A percentile compares a stretch with the other conserved stretches of the same genome.
Conservation (phyloP, 345 rosid genomes). For the Moricandia arvensis region DNA sequence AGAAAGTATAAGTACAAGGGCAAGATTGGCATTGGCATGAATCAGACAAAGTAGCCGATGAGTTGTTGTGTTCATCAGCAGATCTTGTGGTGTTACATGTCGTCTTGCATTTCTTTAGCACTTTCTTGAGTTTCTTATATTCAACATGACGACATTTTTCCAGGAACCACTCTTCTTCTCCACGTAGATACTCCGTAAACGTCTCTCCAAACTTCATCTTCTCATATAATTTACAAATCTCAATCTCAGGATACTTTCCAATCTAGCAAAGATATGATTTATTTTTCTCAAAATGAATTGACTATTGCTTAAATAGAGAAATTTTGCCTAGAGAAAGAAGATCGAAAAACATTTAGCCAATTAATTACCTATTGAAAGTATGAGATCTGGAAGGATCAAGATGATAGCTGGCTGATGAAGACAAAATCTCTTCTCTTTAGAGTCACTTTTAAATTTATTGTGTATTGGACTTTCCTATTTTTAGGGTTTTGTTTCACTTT, state of each 20-base stretch:
- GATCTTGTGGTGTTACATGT: constrained; percentile 41
- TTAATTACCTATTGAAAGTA: constrained; percentile 17
- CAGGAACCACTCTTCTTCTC: constrained; percentile 60
- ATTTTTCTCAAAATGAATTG: background rate
- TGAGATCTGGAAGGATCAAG: background rate
- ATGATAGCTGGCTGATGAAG: constrained; percentile 12
- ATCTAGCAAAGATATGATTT: background rate
- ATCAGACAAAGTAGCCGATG: constrained; percentile 22
- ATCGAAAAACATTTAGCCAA: background rate
- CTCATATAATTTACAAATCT: constrained; percentile 8
- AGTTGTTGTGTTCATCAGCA: constrained; percentile 26
- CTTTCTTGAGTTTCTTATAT: constrained; percentile 83
- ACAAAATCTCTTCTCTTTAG: background rate
- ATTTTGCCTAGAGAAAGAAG: background rate
- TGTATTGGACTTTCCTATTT: constrained; percentile 6
- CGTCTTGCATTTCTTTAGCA: constrained; percentile 65
- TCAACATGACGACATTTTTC: constrained; percentile 73
- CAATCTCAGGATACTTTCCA: constrained; percentile 13
- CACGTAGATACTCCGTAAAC: constrained; percentile 67
- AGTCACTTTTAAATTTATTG: constrained; percentile 10
- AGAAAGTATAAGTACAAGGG: constrained; percentile 43
- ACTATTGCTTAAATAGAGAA: background rate
- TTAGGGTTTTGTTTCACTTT: constrained; percentile 15
- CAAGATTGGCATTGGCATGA: constrained; percentile 56
- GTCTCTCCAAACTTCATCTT: constrained; percentile 92